Evolutionary conservation across 2,329 filamentous ascomycete species (phyloP), one percentile per base, ranked within the genome.

Genomic region (Bipolaris sorokiniana): DNA sequence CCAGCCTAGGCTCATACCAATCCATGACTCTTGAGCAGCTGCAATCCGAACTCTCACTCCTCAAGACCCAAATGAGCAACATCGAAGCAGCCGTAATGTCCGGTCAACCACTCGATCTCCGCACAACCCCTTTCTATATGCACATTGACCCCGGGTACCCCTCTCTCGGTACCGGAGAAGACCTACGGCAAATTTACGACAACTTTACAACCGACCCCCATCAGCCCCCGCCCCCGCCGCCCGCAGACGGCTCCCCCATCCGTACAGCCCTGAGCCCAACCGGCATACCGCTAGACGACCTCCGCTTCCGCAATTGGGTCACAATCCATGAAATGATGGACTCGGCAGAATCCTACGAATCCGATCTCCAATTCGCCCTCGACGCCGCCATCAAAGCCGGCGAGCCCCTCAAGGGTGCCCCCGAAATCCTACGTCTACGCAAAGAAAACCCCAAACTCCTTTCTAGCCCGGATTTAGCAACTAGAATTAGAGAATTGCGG

Each of bases 291-390:
- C 65, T 82, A 13, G 77, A 77, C 37, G 73, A 78, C 20, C 68
- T 83, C 13, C 77, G 82, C 36, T 84, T 80, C 66, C 74, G 77
- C 56, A 82, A 82, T 56, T 84, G 82, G 82, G 72, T 77, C 46
- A 70, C 70, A 7, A 72, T 84, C 45, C 79, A 81, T 50, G 76
- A 80, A 48, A 69, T 84, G 49, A 74, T 84, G 58, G 67, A 65
- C 20, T 65, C 76, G 15, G 78, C 78, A 9, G 70, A 76, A 50
- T 46, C 49, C 7, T 59, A 60, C 48, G 61, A 74, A 22, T 41
- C 46, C 3, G 48, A 48, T 6, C 45, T 56, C 3, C 40, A 52
- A 36, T 15, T 18, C 16, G 51, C 45, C 9, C 22, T 64, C 22
- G 44, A 66, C 22, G 33, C 54, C 10, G 67, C 67, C 48, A 62